Evolutionary conservation across 1,139 yeast species (phyloP).

Genomic region (Nakaseomyces delphensis): DNA sequence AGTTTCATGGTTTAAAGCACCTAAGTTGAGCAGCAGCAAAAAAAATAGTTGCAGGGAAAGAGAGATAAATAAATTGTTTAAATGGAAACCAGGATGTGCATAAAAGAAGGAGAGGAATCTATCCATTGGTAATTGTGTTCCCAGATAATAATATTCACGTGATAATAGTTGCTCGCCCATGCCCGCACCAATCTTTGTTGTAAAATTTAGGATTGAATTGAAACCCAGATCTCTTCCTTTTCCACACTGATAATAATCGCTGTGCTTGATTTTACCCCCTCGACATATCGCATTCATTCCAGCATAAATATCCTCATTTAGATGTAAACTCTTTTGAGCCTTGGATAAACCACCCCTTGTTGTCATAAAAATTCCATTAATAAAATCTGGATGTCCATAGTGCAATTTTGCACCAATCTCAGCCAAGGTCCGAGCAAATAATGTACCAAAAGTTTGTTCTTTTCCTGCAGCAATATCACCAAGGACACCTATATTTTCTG

Average conservation of each 20-base stretch:
- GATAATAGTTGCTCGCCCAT: slow-evolving; percentile 90
- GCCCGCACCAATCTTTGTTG: slow-evolving; percentile 87
- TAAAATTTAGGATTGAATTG: slow-evolving; percentile 73
- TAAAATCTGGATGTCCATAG: slow-evolving; percentile 87
- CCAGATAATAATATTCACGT: slow-evolving; percentile 74
- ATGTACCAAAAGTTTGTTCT: slow-evolving; percentile 86
- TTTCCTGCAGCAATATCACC: slow-evolving; percentile 94
- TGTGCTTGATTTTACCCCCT: slow-evolving; percentile 81
- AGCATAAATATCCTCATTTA: slow-evolving; percentile 86
- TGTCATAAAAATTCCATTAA: slow-evolving; percentile 77
- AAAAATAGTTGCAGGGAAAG: slow-evolving; percentile 66
- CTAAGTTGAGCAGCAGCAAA: slow-evolving; percentile 57
- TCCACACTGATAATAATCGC: slow-evolving; percentile 86
- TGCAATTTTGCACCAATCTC: slow-evolving; percentile 82
- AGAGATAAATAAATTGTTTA: slow-evolving; percentile 72
- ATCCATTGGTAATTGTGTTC: slow-evolving; percentile 71
- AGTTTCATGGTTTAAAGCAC: slow-evolving; percentile 55
- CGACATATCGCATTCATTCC: slow-evolving; percentile 77
- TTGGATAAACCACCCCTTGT: slow-evolving; percentile 88
- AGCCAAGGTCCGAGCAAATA: slow-evolving; percentile 78
- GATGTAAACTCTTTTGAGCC: slow-evolving; percentile 77
- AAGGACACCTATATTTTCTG: slow-evolving; percentile 74
- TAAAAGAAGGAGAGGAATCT: slow-evolving; percentile 76
- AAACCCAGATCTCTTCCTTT: slow-evolving; percentile 88
- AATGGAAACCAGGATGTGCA: slow-evolving; percentile 88